Evolutionary conservation across 441 rosid species (phyloP).

Genomic region (Hura crepitans): DNA sequence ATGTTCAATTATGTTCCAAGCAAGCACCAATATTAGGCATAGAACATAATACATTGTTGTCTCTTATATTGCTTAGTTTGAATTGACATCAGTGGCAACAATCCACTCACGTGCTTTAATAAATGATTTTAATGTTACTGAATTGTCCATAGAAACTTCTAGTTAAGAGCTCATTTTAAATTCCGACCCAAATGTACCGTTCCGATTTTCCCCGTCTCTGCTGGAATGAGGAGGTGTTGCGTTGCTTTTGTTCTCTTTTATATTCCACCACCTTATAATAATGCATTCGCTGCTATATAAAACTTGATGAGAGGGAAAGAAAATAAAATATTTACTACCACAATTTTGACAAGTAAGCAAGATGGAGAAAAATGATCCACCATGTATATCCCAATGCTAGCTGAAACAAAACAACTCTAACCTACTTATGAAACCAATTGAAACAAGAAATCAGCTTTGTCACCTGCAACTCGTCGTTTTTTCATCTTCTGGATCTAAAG

Average conservation of each 20-base stretch:
- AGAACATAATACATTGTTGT: background rate
- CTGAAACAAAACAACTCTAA: conserved; percentile 9
- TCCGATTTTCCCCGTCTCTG: conserved; percentile 27
- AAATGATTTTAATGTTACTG: background rate
- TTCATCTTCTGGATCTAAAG: conserved; percentile 53
- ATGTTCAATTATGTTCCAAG: background rate
- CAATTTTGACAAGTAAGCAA: background rate
- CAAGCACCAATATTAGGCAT: background rate
- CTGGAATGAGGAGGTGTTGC: conserved; percentile 20
- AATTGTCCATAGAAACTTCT: background rate
- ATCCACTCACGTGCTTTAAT: background rate
- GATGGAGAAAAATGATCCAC: background rate
- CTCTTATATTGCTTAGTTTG: background rate
- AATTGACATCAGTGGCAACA: background rate
- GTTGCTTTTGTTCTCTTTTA: conserved; percentile 39
- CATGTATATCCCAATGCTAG: background rate
- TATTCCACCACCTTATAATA: conserved; percentile 80
- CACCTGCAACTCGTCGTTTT: conserved; percentile 46
- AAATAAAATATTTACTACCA: background rate
- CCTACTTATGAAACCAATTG: conserved; percentile 83
- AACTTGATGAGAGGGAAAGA: conserved; percentile 19
- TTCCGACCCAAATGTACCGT: conserved; percentile 34
- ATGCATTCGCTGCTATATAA: conserved; percentile 79
- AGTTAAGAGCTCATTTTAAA: background rate
- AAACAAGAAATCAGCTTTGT: conserved; percentile 99